These are phyloP conservation scores for Colletotrichum musae DNA, from an alignment of 2,329 filamentous ascomycete genomes.

Conservation along the genomic window DNA sequence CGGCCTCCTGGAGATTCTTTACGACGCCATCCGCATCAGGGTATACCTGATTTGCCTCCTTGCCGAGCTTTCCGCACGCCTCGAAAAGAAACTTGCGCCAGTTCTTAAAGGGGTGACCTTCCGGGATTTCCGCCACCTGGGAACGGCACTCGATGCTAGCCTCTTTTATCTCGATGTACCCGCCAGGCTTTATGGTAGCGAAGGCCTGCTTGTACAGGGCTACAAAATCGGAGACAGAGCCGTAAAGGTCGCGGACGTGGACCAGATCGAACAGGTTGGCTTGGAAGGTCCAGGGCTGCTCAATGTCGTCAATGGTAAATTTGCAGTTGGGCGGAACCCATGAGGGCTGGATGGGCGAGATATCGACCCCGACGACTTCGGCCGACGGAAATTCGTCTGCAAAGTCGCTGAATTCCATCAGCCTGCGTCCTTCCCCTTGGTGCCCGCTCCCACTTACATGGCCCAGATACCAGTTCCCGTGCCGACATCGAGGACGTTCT, in stretches of 20 bases:
- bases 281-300: constrained; percentile 63
- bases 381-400: constrained; percentile 59
- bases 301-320: constrained; percentile 75
- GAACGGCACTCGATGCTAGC: constrained; percentile 39
- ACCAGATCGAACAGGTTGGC: constrained; percentile 70
- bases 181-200: constrained; percentile 64
- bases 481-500: constrained; percentile 58
- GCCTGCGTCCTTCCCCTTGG: neutral
- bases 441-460: constrained; percentile 41
- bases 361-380: constrained; percentile 65
- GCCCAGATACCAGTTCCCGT: constrained; percentile 70
- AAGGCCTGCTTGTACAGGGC: constrained; percentile 64
- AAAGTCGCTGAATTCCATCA: constrained; percentile 60
- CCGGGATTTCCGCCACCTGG: constrained; percentile 25
- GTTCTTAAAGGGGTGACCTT: constrained; percentile 42
- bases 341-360: constrained; percentile 69
- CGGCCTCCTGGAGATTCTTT: constrained; percentile 41
- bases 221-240: constrained; percentile 69
- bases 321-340: constrained; percentile 73
- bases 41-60: constrained; percentile 45
- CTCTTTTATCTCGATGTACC: constrained; percentile 47
- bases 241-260: constrained; percentile 68
- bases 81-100: constrained; percentile 49
- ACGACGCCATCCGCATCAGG: constrained; percentile 12
- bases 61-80: constrained; percentile 49